A percentile compares a stretch with the other conserved stretches of the same genome.
These are phyloP conservation scores for Schizothecium vesticola DNA, from an alignment of 495 filamentous ascomycete species.

Conservation along the genomic window DNA sequence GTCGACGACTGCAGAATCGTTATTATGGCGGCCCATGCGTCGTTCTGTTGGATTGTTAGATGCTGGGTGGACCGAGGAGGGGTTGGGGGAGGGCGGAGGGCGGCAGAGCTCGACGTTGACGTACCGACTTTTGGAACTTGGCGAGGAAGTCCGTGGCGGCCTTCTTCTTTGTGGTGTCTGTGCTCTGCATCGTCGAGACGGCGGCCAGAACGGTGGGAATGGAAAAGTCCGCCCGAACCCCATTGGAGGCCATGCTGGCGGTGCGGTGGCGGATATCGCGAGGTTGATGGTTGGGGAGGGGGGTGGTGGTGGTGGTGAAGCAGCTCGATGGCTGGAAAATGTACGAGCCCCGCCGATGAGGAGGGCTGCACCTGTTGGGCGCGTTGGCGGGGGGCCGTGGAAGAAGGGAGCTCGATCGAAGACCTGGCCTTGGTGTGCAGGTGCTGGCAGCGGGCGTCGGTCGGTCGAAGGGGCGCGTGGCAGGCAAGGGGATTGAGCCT, in stretches of 20 bases:
- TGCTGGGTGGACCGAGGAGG: background rate
- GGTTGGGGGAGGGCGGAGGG: slow-evolving; percentile 2
- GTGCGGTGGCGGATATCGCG: background rate
- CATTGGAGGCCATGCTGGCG: slow-evolving; percentile 61
- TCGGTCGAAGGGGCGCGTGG: background rate
- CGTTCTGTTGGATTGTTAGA: slow-evolving; percentile 48
- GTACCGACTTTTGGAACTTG: slow-evolving; percentile 95
- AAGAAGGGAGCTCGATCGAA: background rate
- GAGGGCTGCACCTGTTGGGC: background rate
- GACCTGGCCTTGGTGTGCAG: background rate
- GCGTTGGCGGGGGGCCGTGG: background rate
- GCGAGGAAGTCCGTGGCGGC: slow-evolving; percentile 86
- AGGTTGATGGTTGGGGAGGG: background rate
- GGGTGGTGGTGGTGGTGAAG: background rate
- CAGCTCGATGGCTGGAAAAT: background rate
- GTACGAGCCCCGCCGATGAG: background rate
- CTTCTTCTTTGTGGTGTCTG: slow-evolving; percentile 75
- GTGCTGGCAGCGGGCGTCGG: background rate
- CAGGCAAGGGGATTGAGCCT: background rate
- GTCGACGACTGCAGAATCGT: slow-evolving; percentile 72
- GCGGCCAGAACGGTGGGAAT: slow-evolving; percentile 71
- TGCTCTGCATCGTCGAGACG: slow-evolving; percentile 85
- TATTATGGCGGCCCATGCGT: slow-evolving; percentile 86
- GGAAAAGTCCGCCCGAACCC: slow-evolving; percentile 63
- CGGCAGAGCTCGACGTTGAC: slow-evolving; percentile 31